Evolutionary conservation across 768 basidiomycete genomes (phyloP), one percentile per base, ranked within the genome.

Genomic region (Leccinum truebloodii): DNA sequence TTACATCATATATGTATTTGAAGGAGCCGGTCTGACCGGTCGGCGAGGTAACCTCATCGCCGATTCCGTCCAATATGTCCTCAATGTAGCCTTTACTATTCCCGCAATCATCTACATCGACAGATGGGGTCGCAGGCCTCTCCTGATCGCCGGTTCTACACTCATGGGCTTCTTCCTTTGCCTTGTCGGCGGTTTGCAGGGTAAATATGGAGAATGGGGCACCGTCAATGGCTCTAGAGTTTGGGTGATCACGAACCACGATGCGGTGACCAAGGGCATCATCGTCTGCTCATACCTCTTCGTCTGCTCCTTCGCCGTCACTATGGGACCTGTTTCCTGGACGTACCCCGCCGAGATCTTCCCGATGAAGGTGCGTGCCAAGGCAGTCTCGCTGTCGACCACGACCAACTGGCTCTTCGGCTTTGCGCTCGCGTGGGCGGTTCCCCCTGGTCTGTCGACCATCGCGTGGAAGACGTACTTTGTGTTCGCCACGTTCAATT

Each of bases 391-490:
- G 2, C 55, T 83, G 51, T 64, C 82, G 0, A 71, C 72, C 1
- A 73, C 75, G 28, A 69, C 76, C 22, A 86, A 86, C 72, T 85
- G 86, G 87, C 70, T 79, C 22, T 89, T 90, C 79, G 89, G 89
- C 79, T 86, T 86, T 63, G 86, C 86, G 14, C 81, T 90, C 59
- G 88, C 88, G 0, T 90, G 84, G 77, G 88, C 87, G 8, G 88
- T 90, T 2, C 90, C 90, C 1, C 88, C 90, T 0, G 84, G 83
- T 7, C 81, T 92, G 52, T 72, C 82, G 30, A 78, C 64, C 64
- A 89, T 92, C 61, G 88, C 86, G 16, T 88, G 85, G 81, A 87
- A 84, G 75, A 90, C 82, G 2, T 91, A 90, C 74, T 89, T 89
- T 74, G 85, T 90, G 71, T 90, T 91, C 69, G 88, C 86, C 9